A percentile compares a stretch with the other conserved stretches of the same genome.
phyloP scores from a whole-genome alignment of 805 yeast species.

The Saturnispora gosingensis region DNA sequence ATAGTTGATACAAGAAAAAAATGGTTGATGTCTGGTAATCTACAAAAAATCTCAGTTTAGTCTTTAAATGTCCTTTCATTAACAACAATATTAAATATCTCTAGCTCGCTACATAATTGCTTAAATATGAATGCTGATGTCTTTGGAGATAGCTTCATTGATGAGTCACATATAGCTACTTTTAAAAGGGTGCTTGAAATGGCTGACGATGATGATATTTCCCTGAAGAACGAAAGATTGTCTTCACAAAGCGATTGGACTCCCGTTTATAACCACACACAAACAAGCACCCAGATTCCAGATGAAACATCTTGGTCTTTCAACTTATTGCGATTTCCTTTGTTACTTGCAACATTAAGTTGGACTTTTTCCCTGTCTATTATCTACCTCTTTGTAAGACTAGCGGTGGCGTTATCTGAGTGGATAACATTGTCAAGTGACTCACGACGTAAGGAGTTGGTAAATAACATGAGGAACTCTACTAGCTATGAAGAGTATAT shows the following conservation, averaged over 20 bases:
- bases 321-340: slow-evolving; percentile 55
- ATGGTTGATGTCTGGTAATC: neutral
- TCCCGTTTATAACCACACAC: slow-evolving; percentile 29
- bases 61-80: neutral
- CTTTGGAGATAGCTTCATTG: slow-evolving; percentile 18
- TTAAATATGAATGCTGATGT: slow-evolving; percentile 12
- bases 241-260: slow-evolving; percentile 39
- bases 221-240: slow-evolving; percentile 17
- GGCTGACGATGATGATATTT: slow-evolving; percentile 19
- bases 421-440: slow-evolving; percentile 44
- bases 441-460: slow-evolving; percentile 42
- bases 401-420: slow-evolving; percentile 57
- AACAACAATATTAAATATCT: neutral
- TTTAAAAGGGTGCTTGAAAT: slow-evolving; percentile 31
- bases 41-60: neutral
- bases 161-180: slow-evolving; percentile 26
- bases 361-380: slow-evolving; percentile 48
- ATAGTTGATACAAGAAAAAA: neutral
- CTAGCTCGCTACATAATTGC: neutral
- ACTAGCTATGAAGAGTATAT: slow-evolving; percentile 54
- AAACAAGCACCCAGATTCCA: neutral
- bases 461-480: slow-evolving; percentile 42
- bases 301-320: slow-evolving; percentile 28
- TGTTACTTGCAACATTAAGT: slow-evolving; percentile 38
- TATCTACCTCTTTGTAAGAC: slow-evolving; percentile 43